Evolutionary conservation across 169 alveolate genomes (phyloP).

Genomic region (Plasmodium chabaudi): DNA sequence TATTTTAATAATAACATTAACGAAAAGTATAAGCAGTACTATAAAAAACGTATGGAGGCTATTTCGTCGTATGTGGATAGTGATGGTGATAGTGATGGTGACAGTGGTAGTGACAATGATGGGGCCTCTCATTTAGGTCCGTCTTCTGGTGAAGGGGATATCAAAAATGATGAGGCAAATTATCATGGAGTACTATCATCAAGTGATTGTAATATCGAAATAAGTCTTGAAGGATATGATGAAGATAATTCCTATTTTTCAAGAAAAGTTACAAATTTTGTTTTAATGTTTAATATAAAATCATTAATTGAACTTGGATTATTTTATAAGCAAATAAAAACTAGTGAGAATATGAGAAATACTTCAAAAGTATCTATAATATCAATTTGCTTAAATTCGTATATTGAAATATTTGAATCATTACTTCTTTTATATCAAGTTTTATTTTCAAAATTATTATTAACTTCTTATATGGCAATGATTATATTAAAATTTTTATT

Average conservation of each 20-base stretch:
- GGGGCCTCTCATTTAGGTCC: too few relatives aligned
- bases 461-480: slow-evolving; percentile 55
- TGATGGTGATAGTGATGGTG: background rate
- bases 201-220: slow-evolving; percentile 46
- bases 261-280: slow-evolving; percentile 36
- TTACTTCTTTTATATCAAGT: slow-evolving; percentile 81
- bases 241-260: slow-evolving; percentile 35
- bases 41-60: background rate
- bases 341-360: slow-evolving; percentile 38
- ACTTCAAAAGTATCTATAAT: slow-evolving; percentile 76
- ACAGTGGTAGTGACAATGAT: background rate
- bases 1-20: background rate
- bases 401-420: slow-evolving; percentile 80
- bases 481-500: slow-evolving; percentile 78
- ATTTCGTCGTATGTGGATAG: background rate
- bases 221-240: slow-evolving; percentile 65
- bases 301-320: slow-evolving; percentile 75
- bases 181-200: slow-evolving; percentile 64
- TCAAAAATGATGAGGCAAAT: background rate
- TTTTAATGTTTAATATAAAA: slow-evolving; percentile 75
- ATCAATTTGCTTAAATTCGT: slow-evolving; percentile 78
- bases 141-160: background rate
- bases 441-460: slow-evolving; percentile 37
- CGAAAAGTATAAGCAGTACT: slow-evolving; percentile 8
- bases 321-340: slow-evolving; percentile 73